Percentiles rank a stretch among this genome's conserved stretches.
Conservation (phyloP, 2,329 filamentous ascomycete genomes). For the Ophiostoma sp. region DNA sequence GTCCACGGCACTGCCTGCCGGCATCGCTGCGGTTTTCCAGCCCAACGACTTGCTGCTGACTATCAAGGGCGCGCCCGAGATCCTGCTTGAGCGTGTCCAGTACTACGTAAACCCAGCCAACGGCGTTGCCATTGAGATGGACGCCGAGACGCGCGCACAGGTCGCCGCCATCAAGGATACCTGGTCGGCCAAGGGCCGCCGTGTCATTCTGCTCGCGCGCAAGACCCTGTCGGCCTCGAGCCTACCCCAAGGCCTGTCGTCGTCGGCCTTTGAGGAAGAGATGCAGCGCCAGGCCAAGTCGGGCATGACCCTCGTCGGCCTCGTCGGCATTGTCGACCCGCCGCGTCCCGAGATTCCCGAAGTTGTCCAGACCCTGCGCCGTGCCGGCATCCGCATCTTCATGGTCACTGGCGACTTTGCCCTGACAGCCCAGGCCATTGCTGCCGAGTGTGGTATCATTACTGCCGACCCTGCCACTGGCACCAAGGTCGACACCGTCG, state of each 20-base stretch:
- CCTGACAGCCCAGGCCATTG: constrained; percentile 68
- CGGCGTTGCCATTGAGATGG: constrained; percentile 50
- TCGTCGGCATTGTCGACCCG: constrained; percentile 75
- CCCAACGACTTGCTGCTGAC: constrained; percentile 50
- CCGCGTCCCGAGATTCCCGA: constrained; percentile 66
- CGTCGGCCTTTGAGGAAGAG: constrained; percentile 51
- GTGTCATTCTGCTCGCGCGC: constrained; percentile 61
- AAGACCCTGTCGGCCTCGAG: constrained; percentile 47
- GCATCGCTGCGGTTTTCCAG: constrained; percentile 36
- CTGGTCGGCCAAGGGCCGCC: constrained; percentile 64
- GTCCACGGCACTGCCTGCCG: constrained; percentile 36
- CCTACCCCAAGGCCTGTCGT: constrained; percentile 39
- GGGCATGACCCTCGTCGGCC: constrained; percentile 63
- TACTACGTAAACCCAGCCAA: constrained; percentile 49
- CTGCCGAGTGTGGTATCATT: constrained; percentile 66
- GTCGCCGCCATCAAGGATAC: constrained; percentile 59
- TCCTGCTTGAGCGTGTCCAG: constrained; percentile 60
- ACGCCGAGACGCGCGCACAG: constrained; percentile 39
- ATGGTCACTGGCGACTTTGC: constrained; percentile 81
- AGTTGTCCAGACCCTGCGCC: constrained; percentile 60
- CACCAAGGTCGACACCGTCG: constrained; percentile 49
- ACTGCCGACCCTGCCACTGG: constrained; percentile 36
- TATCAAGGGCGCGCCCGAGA: constrained; percentile 76
- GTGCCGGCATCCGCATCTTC: constrained; percentile 68
- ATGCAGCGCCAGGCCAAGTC: constrained; percentile 50